Percentiles rank a stretch among this genome's conserved stretches.
Evolutionary conservation across 345 rosid species (phyloP).

Genomic region (Corchorus olitorius): DNA sequence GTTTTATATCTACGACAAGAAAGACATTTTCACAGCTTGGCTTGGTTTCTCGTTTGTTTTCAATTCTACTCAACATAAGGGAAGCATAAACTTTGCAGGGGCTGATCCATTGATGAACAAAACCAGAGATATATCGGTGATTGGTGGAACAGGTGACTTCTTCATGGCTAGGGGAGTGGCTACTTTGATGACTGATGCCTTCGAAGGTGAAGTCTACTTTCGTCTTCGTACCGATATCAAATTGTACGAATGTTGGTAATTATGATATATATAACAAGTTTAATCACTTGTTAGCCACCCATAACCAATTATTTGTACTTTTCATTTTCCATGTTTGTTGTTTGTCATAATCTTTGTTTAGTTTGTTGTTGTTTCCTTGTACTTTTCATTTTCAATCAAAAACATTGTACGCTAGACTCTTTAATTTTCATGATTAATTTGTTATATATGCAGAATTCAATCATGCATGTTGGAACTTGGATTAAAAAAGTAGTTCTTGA

Average conservation of each 20-base stretch:
- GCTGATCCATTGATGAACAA: conserved; percentile 65
- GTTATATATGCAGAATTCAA: no score
- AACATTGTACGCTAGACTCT: no score
- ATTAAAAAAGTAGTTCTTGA: no score
- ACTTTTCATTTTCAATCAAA: no score
- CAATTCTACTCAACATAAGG: conserved; percentile 58
- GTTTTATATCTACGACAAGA: conserved; percentile 62
- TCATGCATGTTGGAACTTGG: no score
- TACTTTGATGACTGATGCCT: conserved; percentile 57
- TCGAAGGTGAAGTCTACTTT: conserved; percentile 72
- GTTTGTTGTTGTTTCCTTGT: no score
- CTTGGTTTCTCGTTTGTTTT: conserved; percentile 65
- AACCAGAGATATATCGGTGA: conserved; percentile 72
- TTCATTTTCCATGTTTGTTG: no score
- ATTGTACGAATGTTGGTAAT: conserved; percentile 49
- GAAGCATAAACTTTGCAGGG: conserved; percentile 65
- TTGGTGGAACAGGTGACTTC: conserved; percentile 88
- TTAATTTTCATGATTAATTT: no score
- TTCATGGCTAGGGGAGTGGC: conserved; percentile 83
- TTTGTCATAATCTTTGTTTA: no score
- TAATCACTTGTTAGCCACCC: neutral
- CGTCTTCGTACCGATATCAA: conserved; percentile 37
- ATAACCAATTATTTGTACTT: no score
- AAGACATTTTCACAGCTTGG: conserved; percentile 50
- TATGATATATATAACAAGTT: no score